phyloP scores from a whole-genome alignment of 2,329 filamentous ascomycete species.

The Paraphaeosphaeria minitans region DNA sequence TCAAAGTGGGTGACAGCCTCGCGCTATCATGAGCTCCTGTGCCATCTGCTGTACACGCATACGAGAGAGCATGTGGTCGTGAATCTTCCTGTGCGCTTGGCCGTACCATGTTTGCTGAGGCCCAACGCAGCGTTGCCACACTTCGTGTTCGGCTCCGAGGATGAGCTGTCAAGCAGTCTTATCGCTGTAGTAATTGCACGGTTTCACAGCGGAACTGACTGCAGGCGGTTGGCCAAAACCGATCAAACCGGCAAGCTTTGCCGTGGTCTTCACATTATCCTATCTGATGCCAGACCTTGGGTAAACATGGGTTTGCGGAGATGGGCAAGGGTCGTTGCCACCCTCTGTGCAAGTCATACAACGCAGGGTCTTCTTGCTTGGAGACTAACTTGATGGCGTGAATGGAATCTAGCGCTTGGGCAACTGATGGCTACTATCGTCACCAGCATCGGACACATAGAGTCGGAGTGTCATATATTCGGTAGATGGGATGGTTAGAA shows the following conservation, averaged over 20 bases:
- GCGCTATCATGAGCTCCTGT: not conserved
- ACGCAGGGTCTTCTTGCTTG: not conserved
- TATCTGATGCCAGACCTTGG: not conserved
- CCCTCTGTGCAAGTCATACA: not conserved
- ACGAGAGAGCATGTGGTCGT: not conserved
- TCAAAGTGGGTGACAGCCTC: not conserved
- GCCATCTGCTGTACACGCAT: not conserved
- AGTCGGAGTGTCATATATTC: too few relatives aligned
- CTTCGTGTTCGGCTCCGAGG: not conserved
- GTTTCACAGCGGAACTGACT: slow-evolving; percentile 10
- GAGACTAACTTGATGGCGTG: not conserved
- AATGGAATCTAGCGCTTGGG: not conserved
- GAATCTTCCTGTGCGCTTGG: not conserved
- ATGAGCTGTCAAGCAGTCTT: slow-evolving; percentile 21
- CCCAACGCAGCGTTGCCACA: not conserved
- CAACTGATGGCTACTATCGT: not conserved
- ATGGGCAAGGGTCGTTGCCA: not conserved
- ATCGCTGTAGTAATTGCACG: slow-evolving; percentile 15
- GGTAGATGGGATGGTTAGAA: too few relatives aligned
- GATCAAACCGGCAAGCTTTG: slow-evolving; percentile 8
- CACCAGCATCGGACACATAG: not conserved
- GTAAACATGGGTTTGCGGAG: not conserved
- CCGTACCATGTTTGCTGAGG: not conserved
- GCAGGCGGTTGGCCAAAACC: slow-evolving; percentile 3
- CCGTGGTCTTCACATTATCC: not conserved